A percentile compares a stretch with the other conserved stretches of the same genome.
phyloP scores from a whole-genome alignment of 2,329 filamentous ascomycete species.

The Phaeoacremonium minimum region DNA sequence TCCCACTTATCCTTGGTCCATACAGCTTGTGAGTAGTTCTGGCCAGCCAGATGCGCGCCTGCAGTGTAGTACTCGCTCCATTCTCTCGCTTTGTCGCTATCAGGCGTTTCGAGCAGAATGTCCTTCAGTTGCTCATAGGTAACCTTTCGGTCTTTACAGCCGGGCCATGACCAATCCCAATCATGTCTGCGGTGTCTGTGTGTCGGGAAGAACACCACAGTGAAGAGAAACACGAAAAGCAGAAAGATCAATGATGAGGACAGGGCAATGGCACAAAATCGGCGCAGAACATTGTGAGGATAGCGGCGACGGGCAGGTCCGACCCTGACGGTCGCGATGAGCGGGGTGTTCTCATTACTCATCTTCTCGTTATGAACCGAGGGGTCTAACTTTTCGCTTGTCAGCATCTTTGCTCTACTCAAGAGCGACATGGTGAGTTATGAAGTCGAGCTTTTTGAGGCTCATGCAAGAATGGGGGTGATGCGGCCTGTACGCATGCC shows the following conservation, averaged over 20 bases:
- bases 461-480: too few relatives aligned
- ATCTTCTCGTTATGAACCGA: slow-evolving; percentile 23
- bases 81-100: slow-evolving; percentile 53
- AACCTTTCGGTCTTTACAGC: slow-evolving; percentile 23
- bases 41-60: slow-evolving; percentile 71
- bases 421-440: too few relatives aligned
- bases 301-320: slow-evolving; percentile 50
- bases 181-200: slow-evolving; percentile 22
- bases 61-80: slow-evolving; percentile 78
- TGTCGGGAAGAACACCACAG: slow-evolving; percentile 28
- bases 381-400: slow-evolving; percentile 3
- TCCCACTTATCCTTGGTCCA: slow-evolving; percentile 75
- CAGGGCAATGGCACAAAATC: slow-evolving; percentile 61
- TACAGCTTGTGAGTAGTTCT: slow-evolving; percentile 71
- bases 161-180: slow-evolving; percentile 19
- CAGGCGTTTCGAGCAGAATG: slow-evolving; percentile 56
- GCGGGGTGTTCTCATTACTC: slow-evolving; percentile 58
- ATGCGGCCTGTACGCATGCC: too few relatives aligned
- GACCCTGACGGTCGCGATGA: slow-evolving; percentile 60
- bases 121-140: slow-evolving; percentile 47
- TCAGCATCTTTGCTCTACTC: not conserved
- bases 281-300: slow-evolving; percentile 55
- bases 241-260: slow-evolving; percentile 50
- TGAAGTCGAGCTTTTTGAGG: too few relatives aligned
- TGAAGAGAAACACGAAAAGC: slow-evolving; percentile 39